These are phyloP conservation scores for Salinomyces thailandicus DNA, from an alignment of 2,329 filamentous ascomycete species.

Conservation along the genomic window DNA sequence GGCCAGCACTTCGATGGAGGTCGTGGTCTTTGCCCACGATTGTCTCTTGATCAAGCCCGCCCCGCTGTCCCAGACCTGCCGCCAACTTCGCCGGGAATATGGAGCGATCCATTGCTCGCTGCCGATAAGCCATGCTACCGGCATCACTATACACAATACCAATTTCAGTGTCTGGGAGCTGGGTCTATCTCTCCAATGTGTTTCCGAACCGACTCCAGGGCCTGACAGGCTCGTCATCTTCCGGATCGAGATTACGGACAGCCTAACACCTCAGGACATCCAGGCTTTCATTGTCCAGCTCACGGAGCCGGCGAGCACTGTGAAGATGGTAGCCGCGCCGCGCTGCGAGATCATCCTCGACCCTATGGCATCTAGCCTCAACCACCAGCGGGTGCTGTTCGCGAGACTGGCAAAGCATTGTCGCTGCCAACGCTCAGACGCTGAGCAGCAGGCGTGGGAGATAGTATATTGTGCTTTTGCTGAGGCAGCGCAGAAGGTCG, in stretches of 20 bases:
- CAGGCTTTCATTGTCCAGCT: slow-evolving; percentile 1
- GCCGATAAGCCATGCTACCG: slow-evolving; percentile 1
- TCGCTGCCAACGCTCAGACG: slow-evolving; percentile 5
- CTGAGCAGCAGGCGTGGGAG: slow-evolving; percentile 7
- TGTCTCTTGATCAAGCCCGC: not conserved
- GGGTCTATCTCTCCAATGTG: not conserved
- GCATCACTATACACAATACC: slow-evolving; percentile 4
- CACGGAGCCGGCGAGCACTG: not conserved
- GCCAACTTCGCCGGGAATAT: slow-evolving; percentile 5
- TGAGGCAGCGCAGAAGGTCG: slow-evolving; percentile 5
- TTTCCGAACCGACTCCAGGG: slow-evolving; percentile 1
- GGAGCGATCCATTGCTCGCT: not conserved
- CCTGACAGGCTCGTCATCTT: not conserved
- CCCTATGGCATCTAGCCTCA: not conserved
- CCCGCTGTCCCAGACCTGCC: slow-evolving; percentile 3
- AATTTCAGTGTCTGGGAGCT: slow-evolving; percentile 4
- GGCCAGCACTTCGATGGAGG: not conserved
- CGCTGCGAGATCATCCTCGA: slow-evolving; percentile 2
- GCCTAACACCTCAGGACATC: not conserved
- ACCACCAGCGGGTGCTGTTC: not conserved
- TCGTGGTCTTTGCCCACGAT: not conserved
- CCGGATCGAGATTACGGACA: slow-evolving; percentile 2
- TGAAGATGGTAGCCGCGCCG: not conserved
- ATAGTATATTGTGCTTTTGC: slow-evolving; percentile 7
- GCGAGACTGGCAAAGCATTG: slow-evolving; percentile 5